Conservation (phyloP, 768 basidiomycete species). For the Tubosaeta sp. region DNA sequence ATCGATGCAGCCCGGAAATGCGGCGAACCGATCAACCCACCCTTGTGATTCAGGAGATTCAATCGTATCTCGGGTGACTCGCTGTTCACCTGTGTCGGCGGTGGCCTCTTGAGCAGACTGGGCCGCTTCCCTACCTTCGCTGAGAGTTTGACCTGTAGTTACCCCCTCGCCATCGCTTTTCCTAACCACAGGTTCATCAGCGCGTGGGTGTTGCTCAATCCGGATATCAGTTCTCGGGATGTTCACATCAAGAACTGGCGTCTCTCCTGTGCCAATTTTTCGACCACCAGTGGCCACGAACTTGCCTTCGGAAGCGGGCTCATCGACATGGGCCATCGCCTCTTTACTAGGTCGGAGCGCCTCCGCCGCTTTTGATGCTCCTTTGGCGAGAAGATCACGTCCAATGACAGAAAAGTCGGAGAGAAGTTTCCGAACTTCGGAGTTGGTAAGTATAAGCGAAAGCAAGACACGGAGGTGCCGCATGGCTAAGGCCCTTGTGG, state of each 20-base stretch:
- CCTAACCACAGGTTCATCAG: slow-evolving; percentile 36
- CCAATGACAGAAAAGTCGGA: slow-evolving; percentile 74
- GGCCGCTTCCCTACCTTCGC: slow-evolving; percentile 14
- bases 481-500: slow-evolving; percentile 50
- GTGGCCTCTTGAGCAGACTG: slow-evolving; percentile 10
- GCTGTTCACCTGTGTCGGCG: not conserved
- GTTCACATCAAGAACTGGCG: slow-evolving; percentile 44
- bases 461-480: slow-evolving; percentile 85
- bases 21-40: slow-evolving; percentile 8
- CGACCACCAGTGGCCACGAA: slow-evolving; percentile 50
- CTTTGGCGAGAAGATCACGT: slow-evolving; percentile 77
- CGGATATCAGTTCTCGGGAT: slow-evolving; percentile 43
- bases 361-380: slow-evolving; percentile 66
- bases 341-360: slow-evolving; percentile 63
- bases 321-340: slow-evolving; percentile 58
- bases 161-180: slow-evolving; percentile 33
- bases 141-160: slow-evolving; percentile 22
- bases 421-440: slow-evolving; percentile 86
- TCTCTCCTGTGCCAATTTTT: slow-evolving; percentile 41
- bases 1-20: not conserved
- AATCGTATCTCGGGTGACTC: not conserved
- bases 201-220: slow-evolving; percentile 49
- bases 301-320: slow-evolving; percentile 62
- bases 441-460: slow-evolving; percentile 86
- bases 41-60: slow-evolving; percentile 4